Percentiles rank a stretch among this genome's conserved stretches.
phyloP scores from a whole-genome alignment of 1,284 basidiomycete genomes.

The Papiliotrema fonsecae region DNA sequence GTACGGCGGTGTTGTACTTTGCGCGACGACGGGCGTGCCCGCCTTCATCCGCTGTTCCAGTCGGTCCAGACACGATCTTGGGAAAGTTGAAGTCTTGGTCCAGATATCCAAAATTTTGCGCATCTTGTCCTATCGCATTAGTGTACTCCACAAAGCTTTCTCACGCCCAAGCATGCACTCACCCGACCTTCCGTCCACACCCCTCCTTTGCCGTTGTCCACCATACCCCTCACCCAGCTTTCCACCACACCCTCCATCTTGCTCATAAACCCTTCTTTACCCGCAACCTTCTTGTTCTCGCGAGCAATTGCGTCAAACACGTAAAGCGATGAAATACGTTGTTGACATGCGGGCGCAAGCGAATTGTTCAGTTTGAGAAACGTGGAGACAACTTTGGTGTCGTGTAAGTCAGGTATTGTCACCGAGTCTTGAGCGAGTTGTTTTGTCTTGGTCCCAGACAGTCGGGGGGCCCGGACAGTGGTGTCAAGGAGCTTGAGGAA shows the following conservation, averaged over 20 bases:
- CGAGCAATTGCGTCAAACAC: conserved; percentile 83
- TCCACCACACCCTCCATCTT: conserved; percentile 83
- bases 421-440: conserved; percentile 69
- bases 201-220: conserved; percentile 53
- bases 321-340: conserved; percentile 79
- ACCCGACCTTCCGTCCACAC: conserved; percentile 69
- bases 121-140: conserved; percentile 74
- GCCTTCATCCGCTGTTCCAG: conserved; percentile 15
- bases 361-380: conserved; percentile 79
- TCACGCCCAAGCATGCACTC: conserved; percentile 55
- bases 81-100: conserved; percentile 81
- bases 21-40: no score
- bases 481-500: conserved; percentile 74
- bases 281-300: conserved; percentile 57
- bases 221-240: conserved; percentile 74
- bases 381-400: conserved; percentile 75
- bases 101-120: conserved; percentile 94
- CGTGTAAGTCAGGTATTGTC: conserved; percentile 67
- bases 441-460: conserved; percentile 77
- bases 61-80: conserved; percentile 49
- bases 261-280: conserved; percentile 71
- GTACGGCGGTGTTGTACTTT: conserved; percentile 11
- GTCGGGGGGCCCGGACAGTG: conserved; percentile 69
- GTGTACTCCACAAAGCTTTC: conserved; percentile 5
- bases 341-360: conserved; percentile 52